Conservation (phyloP, 306 rosid genomes). For the Lupinus albus region DNA sequence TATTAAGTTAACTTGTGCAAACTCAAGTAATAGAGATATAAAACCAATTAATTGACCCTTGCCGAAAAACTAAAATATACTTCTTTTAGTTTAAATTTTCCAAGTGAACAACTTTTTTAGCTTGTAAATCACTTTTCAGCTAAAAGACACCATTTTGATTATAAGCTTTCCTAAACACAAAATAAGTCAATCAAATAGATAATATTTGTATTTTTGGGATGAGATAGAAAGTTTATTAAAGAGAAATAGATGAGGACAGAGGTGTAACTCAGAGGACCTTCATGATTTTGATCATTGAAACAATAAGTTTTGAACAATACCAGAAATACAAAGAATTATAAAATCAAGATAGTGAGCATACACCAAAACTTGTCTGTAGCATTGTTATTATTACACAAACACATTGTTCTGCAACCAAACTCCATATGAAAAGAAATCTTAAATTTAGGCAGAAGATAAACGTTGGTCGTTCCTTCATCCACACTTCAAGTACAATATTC, state of each 20-base stretch:
- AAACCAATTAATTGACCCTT: constrained; percentile 17
- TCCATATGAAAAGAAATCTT: constrained; percentile 1
- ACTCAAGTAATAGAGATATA: constrained; percentile 10
- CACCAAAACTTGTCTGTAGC: neutral
- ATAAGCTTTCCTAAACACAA: constrained; percentile 4
- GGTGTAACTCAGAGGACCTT: neutral
- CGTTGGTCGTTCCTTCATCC: neutral
- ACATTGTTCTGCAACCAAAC: neutral
- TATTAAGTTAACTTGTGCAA: constrained; percentile 24
- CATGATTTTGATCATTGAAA: neutral
- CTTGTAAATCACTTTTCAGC: no score
- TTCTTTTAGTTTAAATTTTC: neutral
- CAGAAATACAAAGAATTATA: constrained; percentile 2
- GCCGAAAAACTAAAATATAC: neutral
- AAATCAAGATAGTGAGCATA: neutral
- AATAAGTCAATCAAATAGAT: neutral
- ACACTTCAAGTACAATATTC: constrained; percentile 26
- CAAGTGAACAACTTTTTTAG: neutral
- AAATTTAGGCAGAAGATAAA: neutral
- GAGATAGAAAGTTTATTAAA: constrained; percentile 5
- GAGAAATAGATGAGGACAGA: neutral
- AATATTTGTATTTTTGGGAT: neutral
- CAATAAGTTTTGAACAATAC: neutral
- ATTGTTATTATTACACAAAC: neutral
- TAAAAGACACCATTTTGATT: constrained; percentile 18